A percentile compares a stretch with the other conserved stretches of the same genome.
Evolutionary conservation across 2,329 filamentous ascomycete genomes (phyloP).

Genomic region (Neofusicoccum sp.): DNA sequence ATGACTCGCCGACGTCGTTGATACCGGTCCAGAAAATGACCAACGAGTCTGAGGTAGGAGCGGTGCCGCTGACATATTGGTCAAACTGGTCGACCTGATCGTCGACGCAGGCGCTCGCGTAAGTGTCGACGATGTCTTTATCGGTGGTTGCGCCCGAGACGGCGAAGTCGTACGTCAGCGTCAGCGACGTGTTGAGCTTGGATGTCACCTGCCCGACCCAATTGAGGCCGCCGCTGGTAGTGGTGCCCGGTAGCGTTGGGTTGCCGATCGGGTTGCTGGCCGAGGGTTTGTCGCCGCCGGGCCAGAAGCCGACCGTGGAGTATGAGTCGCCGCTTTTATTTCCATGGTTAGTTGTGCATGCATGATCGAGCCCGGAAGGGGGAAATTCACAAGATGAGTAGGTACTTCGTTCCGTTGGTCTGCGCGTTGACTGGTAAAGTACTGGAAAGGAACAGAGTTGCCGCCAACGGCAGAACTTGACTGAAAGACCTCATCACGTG

Average conservation of each 20-base stretch:
- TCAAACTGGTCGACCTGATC: conserved; percentile 27
- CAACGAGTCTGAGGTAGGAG: conserved; percentile 22
- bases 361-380: background rate
- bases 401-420: conserved; percentile 7
- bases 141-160: conserved; percentile 29
- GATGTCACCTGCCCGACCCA: conserved; percentile 29
- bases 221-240: conserved; percentile 28
- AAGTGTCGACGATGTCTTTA: conserved; percentile 19
- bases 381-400: conserved; percentile 5
- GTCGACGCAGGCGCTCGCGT: conserved; percentile 19
- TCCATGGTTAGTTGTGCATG: background rate
- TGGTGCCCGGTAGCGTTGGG: conserved; percentile 27
- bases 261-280: conserved; percentile 29
- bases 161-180: conserved; percentile 29
- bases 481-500: conserved; percentile 3
- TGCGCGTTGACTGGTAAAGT: background rate
- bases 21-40: conserved; percentile 30
- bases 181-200: conserved; percentile 25
- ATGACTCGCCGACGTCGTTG: conserved; percentile 29
- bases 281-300: conserved; percentile 25
- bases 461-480: conserved; percentile 11
- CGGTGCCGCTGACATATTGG: conserved; percentile 25
- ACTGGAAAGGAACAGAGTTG: conserved; percentile 11
- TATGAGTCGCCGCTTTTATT: conserved; percentile 30
- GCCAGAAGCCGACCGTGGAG: conserved; percentile 28